These are phyloP conservation scores for Daldinia loculata DNA, from an alignment of 495 filamentous ascomycete genomes.

Conservation along the genomic window DNA sequence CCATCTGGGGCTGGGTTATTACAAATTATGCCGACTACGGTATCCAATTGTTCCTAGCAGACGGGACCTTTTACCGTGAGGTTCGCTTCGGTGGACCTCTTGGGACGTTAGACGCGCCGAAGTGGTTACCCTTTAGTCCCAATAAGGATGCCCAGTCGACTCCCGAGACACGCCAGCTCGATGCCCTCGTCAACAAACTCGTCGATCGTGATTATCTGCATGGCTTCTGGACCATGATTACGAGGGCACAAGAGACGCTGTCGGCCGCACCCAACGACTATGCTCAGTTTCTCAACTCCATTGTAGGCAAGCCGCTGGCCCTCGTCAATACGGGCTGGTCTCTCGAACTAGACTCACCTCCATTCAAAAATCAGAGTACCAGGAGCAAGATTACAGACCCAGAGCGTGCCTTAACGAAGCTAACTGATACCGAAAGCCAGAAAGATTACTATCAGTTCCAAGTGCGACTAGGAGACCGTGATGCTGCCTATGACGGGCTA, in stretches of 20 bases:
- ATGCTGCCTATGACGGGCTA: constrained; percentile 52
- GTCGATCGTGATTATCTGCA: constrained; percentile 46
- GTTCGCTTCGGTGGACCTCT: constrained; percentile 49
- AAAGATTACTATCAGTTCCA: constrained; percentile 48
- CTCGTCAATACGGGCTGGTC: constrained; percentile 57
- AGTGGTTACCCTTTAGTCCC: constrained; percentile 51
- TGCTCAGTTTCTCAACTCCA: constrained; percentile 45
- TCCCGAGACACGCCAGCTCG: constrained; percentile 44
- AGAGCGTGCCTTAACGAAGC: neutral
- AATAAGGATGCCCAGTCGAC: neutral
- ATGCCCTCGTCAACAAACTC: constrained; percentile 47
- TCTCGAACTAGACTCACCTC: constrained; percentile 52
- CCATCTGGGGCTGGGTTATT: constrained; percentile 65
- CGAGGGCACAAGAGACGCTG: constrained; percentile 23
- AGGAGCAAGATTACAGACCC: constrained; percentile 6
- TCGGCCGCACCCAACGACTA: constrained; percentile 50
- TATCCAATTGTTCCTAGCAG: constrained; percentile 58
- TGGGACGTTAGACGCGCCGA: constrained; percentile 19
- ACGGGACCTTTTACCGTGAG: constrained; percentile 63
- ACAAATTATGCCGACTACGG: constrained; percentile 60
- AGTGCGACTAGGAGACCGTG: constrained; percentile 54
- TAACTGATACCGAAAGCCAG: neutral
- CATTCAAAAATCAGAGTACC: constrained; percentile 19
- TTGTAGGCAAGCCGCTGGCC: constrained; percentile 60
- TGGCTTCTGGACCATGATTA: constrained; percentile 52